These are phyloP conservation scores for Ophiostoma australiae DNA, from an alignment of 2,329 filamentous ascomycete species.

Conservation along the genomic window DNA sequence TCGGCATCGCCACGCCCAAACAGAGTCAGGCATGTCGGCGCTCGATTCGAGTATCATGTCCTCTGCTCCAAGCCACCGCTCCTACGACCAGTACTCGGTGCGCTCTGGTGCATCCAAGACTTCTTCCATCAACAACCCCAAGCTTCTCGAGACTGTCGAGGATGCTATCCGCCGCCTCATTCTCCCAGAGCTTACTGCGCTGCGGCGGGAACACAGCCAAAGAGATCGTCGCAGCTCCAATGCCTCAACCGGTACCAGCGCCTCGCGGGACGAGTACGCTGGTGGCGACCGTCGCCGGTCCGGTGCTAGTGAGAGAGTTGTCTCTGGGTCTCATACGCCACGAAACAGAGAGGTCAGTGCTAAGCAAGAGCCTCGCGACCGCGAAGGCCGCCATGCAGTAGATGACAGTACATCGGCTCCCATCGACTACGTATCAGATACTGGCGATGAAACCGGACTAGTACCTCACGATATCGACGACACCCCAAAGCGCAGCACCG, in stretches of 20 bases:
- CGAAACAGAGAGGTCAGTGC: conserved; percentile 29
- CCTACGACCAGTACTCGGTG: conserved; percentile 50
- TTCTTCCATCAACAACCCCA: conserved; percentile 87
- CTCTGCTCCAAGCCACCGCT: conserved; percentile 53
- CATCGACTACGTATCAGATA: conserved; percentile 40
- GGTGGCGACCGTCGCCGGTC: conserved; percentile 60
- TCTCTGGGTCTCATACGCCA: conserved; percentile 16
- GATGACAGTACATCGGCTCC: conserved; percentile 41
- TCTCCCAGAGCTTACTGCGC: conserved; percentile 80
- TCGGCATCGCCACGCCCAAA: conserved; percentile 40
- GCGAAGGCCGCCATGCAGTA: conserved; percentile 53
- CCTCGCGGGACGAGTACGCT: conserved; percentile 48
- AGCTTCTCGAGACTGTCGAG: conserved; percentile 83
- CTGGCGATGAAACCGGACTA: conserved; percentile 31
- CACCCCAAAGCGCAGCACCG: conserved; percentile 44
- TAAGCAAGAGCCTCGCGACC: conserved; percentile 45
- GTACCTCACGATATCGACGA: conserved; percentile 34
- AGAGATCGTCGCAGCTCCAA: conserved; percentile 64
- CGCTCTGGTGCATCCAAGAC: conserved; percentile 46
- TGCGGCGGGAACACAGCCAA: conserved; percentile 85
- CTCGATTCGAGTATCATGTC: conserved; percentile 53
- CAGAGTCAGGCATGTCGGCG: conserved; percentile 50
- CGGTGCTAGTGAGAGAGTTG: conserved; percentile 50
- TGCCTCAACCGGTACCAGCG: conserved; percentile 52
- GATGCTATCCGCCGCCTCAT: conserved; percentile 88